Evolutionary conservation across 2,329 filamentous ascomycete species (phyloP).

Genomic region (Aspergillus quadricinctus): DNA sequence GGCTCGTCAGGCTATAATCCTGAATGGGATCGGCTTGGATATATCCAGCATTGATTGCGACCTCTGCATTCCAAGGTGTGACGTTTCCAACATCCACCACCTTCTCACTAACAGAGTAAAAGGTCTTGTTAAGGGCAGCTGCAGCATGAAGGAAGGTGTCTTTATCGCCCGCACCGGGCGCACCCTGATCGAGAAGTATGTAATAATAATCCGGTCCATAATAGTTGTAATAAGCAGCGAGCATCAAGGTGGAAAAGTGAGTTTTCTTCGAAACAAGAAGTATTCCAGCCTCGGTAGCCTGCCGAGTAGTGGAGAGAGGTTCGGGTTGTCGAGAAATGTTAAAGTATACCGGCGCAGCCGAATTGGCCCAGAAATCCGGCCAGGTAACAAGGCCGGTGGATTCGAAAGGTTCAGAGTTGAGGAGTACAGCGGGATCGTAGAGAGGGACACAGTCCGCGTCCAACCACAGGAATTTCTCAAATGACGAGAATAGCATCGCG

Average conservation of each 20-base stretch:
- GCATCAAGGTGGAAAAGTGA: conserved; percentile 26
- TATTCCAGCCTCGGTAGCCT: conserved; percentile 30
- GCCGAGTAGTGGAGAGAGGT: conserved; percentile 26
- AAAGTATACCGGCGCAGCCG: conserved; percentile 32
- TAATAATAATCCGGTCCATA: conserved; percentile 26
- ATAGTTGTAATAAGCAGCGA: conserved; percentile 34
- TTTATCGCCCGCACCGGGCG: conserved; percentile 25
- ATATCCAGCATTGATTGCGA: conserved; percentile 11
- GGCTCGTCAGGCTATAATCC: conserved; percentile 23
- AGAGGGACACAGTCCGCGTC: too few relatives aligned
- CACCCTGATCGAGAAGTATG: conserved; percentile 27
- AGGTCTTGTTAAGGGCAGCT: conserved; percentile 15
- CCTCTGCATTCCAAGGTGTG: conserved; percentile 2
- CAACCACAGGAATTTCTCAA: too few relatives aligned
- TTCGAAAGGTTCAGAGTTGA: too few relatives aligned
- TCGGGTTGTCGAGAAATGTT: conserved; percentile 35
- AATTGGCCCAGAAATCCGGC: too few relatives aligned
- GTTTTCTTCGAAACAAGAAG: conserved; percentile 32
- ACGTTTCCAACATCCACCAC: conserved; percentile 15
- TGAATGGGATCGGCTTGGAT: conserved; percentile 25
- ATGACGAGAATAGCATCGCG: too few relatives aligned
- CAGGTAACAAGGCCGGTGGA: too few relatives aligned
- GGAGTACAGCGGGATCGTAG: too few relatives aligned
- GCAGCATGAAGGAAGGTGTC: conserved; percentile 28
- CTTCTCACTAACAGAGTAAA: conserved; percentile 24